phyloP scores from a whole-genome alignment of 2,329 filamentous ascomycete genomes.

The Dactylellina leptospora region DNA sequence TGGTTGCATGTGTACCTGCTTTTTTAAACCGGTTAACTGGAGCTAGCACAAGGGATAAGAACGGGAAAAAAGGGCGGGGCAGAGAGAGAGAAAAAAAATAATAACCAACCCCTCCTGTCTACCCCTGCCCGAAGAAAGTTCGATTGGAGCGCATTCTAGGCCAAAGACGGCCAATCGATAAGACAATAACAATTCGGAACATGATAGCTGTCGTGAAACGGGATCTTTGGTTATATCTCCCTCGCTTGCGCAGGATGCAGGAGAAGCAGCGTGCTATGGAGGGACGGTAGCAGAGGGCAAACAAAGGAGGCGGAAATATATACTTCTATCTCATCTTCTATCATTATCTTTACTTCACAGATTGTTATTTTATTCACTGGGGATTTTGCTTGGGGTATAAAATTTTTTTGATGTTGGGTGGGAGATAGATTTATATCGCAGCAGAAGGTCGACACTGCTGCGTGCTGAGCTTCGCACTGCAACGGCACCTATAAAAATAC shows the following conservation, averaged over 20 bases:
- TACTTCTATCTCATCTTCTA: too few species aligned
- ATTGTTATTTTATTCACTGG: too few species aligned
- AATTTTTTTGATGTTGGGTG: not conserved
- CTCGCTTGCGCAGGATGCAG: conserved; percentile 1
- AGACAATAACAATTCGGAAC: not conserved
- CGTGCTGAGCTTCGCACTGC: not conserved
- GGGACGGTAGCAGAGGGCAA: not conserved
- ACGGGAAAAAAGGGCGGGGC: conserved; percentile 2
- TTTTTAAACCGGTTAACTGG: too few species aligned
- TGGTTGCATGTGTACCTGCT: too few species aligned
- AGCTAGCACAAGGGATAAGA: not conserved
- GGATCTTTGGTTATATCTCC: not conserved
- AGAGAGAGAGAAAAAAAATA: too few species aligned
- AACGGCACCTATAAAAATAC: not conserved
- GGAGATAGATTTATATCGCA: not conserved
- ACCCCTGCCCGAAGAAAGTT: not conserved
- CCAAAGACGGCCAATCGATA: conserved; percentile 20
- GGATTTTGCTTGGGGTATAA: too few species aligned
- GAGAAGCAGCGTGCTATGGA: not conserved
- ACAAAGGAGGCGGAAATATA: conserved; percentile 4
- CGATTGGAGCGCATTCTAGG: not conserved
- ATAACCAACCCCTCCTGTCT: not conserved
- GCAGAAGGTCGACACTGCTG: not conserved
- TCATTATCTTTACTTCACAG: too few species aligned
- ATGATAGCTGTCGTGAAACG: conserved; percentile 9